Base-by-base conservation (phyloP, 371 early-diverging fungal species). In the Mucor velutinosus region DNA sequence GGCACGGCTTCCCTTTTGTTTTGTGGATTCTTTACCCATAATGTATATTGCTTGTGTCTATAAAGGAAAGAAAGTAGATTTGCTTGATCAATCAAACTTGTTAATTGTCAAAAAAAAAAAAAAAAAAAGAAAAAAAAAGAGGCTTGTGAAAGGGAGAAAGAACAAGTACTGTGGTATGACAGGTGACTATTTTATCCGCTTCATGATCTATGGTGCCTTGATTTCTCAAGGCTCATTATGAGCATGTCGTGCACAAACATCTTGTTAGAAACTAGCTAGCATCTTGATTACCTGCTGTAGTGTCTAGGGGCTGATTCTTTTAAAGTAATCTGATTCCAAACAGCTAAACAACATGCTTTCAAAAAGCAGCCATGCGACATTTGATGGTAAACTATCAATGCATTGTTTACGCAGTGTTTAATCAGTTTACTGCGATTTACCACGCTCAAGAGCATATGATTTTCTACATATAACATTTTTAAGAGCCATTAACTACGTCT, bases 21-120 rank as follows among this genome's bases (percentile, higher is more conserved):
- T 78, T 3, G 58, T 60, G n/a, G 65, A 25, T 11, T 76, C 82
- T 70, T 81, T 81, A 56, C 77, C 81, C 79, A 78, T 78, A 15
- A 12, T 61, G 27, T 30, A 14, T 37, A 37, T 3, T 15, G 5
- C 17, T 27, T 29, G 14, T 51, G 51, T 51, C 51, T 51, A 23
- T 57, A 57, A 57, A 21, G n/a, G n/a, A 8, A 25, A 57, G 56
- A 12, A 37, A 14, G 25, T 51, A 14, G 37, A 37, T 37, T 37
- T 37, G 37, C 37, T 14, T 37, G 37, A 23, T 51, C 51, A 51
- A 51, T 51, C 51, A 51, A 51, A 51, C 8, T 23, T 2, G 49
- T 49, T 62, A 21, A 35, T 62, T 51, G 49, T 21, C 33, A 62
- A 32, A 35, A 62, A 62, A 62, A 51, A 63, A 51, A 32, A 12